phyloP scores from a whole-genome alignment of 495 filamentous ascomycete species.

The Trichocladium antarcticum region DNA sequence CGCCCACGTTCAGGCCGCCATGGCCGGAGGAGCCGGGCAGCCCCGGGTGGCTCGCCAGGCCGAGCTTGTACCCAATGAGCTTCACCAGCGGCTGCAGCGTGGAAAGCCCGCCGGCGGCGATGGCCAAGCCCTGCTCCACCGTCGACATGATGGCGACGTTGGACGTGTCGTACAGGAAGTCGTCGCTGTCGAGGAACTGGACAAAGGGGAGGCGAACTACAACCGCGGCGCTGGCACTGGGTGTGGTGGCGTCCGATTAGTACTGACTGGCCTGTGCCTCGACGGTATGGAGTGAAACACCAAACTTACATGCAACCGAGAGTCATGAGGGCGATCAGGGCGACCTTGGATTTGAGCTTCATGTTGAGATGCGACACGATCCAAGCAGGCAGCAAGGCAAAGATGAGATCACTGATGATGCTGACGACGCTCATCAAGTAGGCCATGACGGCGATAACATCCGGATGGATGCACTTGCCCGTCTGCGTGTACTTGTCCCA shows the following conservation, averaged over 20 bases:
- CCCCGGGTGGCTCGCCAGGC: not conserved
- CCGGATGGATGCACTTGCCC: slow-evolving; percentile 19
- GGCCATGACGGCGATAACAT: slow-evolving; percentile 16
- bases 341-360: slow-evolving; percentile 14
- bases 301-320: slow-evolving; percentile 21
- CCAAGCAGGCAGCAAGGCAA: slow-evolving; percentile 26
- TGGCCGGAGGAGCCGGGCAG: not conserved
- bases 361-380: slow-evolving; percentile 28
- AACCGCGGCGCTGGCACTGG: slow-evolving; percentile 25
- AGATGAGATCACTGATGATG: slow-evolving; percentile 25
- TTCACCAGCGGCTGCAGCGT: slow-evolving; percentile 25
- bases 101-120: slow-evolving; percentile 25
- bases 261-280: no score
- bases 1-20: not conserved
- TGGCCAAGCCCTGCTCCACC: slow-evolving; percentile 25
- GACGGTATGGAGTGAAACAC: no score
- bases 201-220: slow-evolving; percentile 24
- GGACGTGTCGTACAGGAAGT: slow-evolving; percentile 24
- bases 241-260: not conserved
- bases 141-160: slow-evolving; percentile 29
- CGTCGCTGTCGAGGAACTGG: slow-evolving; percentile 11
- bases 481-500: slow-evolving; percentile 21
- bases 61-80: slow-evolving; percentile 8
- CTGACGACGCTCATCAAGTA: slow-evolving; percentile 22
- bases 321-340: slow-evolving; percentile 15